Conservation (phyloP, 352 stramenopile species). For the Blastocystis sp. region DNA sequence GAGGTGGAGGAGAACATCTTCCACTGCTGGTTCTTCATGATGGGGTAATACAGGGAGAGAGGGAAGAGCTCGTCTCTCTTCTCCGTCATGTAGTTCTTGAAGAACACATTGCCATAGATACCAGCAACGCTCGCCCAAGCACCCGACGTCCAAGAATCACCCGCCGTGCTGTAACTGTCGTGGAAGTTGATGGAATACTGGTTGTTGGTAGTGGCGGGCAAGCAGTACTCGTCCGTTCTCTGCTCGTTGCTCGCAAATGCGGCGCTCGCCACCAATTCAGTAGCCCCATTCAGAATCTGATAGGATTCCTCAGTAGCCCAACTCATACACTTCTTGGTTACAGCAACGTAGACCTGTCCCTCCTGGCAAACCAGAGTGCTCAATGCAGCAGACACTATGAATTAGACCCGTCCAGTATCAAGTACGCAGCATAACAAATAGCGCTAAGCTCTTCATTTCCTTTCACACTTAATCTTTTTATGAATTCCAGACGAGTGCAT, state of each 20-base stretch:
- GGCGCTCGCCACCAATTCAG: background rate
- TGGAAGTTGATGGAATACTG: conserved; percentile 29
- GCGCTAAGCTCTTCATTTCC: too few relatives aligned
- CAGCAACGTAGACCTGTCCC: background rate
- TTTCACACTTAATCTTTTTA: too few relatives aligned
- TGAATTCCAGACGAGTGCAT: too few relatives aligned
- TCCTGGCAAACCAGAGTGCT: too few relatives aligned
- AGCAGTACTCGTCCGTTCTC: background rate
- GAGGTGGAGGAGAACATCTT: background rate
- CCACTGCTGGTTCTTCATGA: conserved; percentile 4
- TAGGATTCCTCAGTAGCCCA: background rate
- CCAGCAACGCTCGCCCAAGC: background rate
- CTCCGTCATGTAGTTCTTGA: conserved; percentile 1
- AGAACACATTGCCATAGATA: background rate
- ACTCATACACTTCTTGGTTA: background rate
- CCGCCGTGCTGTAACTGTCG: background rate
- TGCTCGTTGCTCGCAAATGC: background rate
- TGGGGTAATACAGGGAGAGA: background rate
- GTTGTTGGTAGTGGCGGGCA: background rate
- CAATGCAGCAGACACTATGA: too few relatives aligned
- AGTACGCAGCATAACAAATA: too few relatives aligned
- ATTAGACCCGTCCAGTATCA: too few relatives aligned
- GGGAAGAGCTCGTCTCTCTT: background rate
- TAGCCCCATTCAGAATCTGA: background rate
- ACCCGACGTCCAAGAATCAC: background rate